Percentiles rank a stretch among this genome's conserved stretches.
These are phyloP conservation scores for Sorghum bicolor DNA, from an alignment of 176 grass and related monocot genomes.

Conservation along the genomic window Sorghum_bicolor_NCBIv3 NC_012878.2:52534001-52534500, in stretches of 20 bases:
- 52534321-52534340: constrained; percentile 15
- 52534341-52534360: constrained; percentile 24
- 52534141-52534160: constrained; percentile 46
- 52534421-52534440: not conserved
- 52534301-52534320: constrained; percentile 39
- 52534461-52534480: not conserved
- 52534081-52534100: constrained; percentile 33
- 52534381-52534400: constrained; percentile 16
- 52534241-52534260: constrained; percentile 52
- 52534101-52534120: constrained; percentile 32
- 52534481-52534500: constrained; percentile 1
- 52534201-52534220: constrained; percentile 8
- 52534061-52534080: constrained; percentile 58
- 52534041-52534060: constrained; percentile 54
- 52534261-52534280: constrained; percentile 49
- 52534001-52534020: not conserved
- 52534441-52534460: not conserved
- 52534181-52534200: not conserved
- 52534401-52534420: not conserved
- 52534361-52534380: constrained; percentile 19
- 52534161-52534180: constrained; percentile 45
- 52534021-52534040: constrained; percentile 63
- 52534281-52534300: constrained; percentile 35
- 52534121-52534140: constrained; percentile 42
- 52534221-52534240: not conserved